Evolutionary conservation across 139 green algal genomes (phyloP), one percentile per base, ranked within the genome.

Genomic region (Picochlorum sp.): DNA sequence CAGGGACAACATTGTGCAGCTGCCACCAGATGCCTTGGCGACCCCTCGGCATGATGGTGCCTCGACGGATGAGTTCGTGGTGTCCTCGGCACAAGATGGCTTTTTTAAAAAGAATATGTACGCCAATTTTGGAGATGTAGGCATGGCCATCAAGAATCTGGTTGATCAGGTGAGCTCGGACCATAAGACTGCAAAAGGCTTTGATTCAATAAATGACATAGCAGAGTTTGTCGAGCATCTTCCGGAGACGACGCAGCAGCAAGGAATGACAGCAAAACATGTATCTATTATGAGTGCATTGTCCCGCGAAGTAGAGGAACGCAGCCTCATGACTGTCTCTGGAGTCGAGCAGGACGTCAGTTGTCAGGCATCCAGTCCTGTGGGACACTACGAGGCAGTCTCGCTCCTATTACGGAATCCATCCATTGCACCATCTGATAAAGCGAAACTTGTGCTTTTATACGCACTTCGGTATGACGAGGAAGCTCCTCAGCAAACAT

Each of bases 381-480:
- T 26, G 2, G 38, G 55, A 2, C 71, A 77, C 60, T 69, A 70
- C 15, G 65, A 73, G 30, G 65, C 57, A 4, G 71, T 77, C 21
- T 7, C 52, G 2, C 55, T 14, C 23, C 54, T 72, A n/a, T 49
- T 77, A 13, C 57, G 59, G 24, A 60, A 62, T 45, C 49, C 47
- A 16, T 59, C 26, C 0, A 10, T 73, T 20, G 58, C 24, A 8
- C 34, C 56, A n/a, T 4, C 4, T 41, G 72, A 79, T 56, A 60
- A 65, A 57, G 49, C 92, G 26, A 82, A 90, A 31, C 69, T 98
- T 47, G 90, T 89, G 8, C 70, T 83, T 69, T 77, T 98, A 51
- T 97, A 88, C 68, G 83, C 76, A 20, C 75, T 97, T 75, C 79
- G 92, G 15, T 97, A 95, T 72, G 90, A 98, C 72, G 62, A 66